Evolutionary conservation across 352 stramenopile species (phyloP), one percentile per base, ranked within the genome.

Genomic region (Globisporangium rhizosaccharum): DNA sequence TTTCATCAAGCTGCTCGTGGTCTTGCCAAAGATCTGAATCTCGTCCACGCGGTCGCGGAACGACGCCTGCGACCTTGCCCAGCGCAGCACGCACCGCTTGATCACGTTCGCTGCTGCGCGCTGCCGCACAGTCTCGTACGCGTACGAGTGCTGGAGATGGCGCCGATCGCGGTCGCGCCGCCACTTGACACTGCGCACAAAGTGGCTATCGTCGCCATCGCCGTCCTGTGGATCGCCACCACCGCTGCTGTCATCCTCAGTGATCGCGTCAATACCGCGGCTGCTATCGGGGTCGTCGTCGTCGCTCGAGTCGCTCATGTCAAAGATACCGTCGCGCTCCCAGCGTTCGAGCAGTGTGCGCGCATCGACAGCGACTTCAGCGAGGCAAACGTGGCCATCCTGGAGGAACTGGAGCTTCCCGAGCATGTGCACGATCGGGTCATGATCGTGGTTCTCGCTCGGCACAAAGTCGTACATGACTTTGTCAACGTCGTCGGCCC

Each of bases 21-120:
- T 87, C 14, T 75, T 83, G 20, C 78, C 78, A 56, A 88, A 88
- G 11, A 80, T 51, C 51, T 85, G 52, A 30, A 90, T 71, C 64
- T 90, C 76, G 1, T 76, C 75, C 9, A 88, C 77, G 17, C 80
- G 77, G 18, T 79, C 64, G 50, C 68, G 67, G 33, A 87, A 88
- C 12, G 74, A 72, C 28, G 65, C 61, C n/a, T 72, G 74, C 12
- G 74, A 72, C 11, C 80, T 65, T 46, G 73, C 68, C 80, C 80
- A 90, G 12, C 33, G 52, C 28, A 88, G 53, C 0, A 87, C 71
- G 17, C 77, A 76, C 11, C 78, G 76, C 57, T 88, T 88, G 59
- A 90, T 86, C 45, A 87, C 52, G 41, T 71, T 72, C 18, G 71
- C 75, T 18, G 78, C 80, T 15, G 78, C 75, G 25, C 76, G 74